Percentiles rank a stretch among this genome's conserved stretches.
Evolutionary conservation across 2,329 filamentous ascomycete species (phyloP).

Genomic region (Atkinsonella texensis): DNA sequence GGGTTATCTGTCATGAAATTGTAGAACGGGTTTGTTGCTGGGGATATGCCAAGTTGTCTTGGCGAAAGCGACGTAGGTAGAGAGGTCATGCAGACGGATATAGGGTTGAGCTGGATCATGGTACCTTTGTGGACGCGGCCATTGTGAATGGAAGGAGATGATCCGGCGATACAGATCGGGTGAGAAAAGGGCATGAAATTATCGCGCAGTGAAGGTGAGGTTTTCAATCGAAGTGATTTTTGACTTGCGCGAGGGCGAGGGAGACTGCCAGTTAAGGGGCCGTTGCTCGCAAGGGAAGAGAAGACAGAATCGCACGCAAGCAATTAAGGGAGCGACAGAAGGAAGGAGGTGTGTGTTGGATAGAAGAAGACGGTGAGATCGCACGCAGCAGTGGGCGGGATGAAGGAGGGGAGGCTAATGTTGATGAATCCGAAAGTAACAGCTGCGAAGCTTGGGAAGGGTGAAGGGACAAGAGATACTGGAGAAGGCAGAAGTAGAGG

Average conservation of each 20-base stretch:
- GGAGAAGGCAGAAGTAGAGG: constrained; percentile 7
- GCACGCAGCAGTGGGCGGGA: constrained; percentile 1
- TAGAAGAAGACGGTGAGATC: neutral
- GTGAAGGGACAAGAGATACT: constrained; percentile 7
- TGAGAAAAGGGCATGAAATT: constrained; percentile 1
- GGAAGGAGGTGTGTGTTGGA: neutral
- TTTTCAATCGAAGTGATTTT: constrained; percentile 5
- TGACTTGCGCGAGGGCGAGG: constrained; percentile 9
- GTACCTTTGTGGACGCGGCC: constrained; percentile 25
- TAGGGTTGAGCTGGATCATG: neutral
- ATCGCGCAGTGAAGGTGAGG: constrained; percentile 6
- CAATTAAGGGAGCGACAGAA: constrained; percentile 1
- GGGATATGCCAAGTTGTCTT: neutral
- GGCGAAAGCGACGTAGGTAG: neutral
- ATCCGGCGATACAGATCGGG: neutral
- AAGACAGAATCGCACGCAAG: neutral
- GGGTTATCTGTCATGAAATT: neutral
- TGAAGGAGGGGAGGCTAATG: neutral
- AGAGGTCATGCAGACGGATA: neutral
- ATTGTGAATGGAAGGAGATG: constrained; percentile 13
- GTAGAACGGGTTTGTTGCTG: neutral
- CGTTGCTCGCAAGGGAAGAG: neutral
- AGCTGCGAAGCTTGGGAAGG: constrained; percentile 1
- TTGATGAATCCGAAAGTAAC: constrained; percentile 5
- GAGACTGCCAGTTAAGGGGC: constrained; percentile 2